These are phyloP conservation scores for Tubosaeta sp. DNA, from an alignment of 768 basidiomycete genomes.

Conservation along the genomic window DNA sequence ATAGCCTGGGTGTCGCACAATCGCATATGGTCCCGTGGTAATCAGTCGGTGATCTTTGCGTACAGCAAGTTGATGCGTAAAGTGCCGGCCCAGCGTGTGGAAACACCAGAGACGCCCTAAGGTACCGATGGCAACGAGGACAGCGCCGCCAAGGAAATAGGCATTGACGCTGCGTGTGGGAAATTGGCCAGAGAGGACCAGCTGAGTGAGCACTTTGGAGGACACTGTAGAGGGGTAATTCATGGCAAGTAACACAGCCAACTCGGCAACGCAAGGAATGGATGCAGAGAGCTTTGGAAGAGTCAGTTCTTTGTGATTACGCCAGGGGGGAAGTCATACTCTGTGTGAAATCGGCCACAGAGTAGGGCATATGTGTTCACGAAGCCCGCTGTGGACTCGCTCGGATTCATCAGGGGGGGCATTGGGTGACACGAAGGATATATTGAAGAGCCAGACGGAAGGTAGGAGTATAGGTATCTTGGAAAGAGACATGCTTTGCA, in stretches of 20 bases:
- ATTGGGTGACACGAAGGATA: constrained; percentile 21
- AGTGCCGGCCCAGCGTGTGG: constrained; percentile 29
- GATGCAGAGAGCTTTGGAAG: constrained; percentile 23
- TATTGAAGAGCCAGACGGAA: constrained; percentile 27
- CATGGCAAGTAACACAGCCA: constrained; percentile 17
- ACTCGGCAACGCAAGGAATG: constrained; percentile 28
- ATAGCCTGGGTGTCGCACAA: constrained; percentile 37
- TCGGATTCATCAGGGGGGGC: constrained; percentile 19
- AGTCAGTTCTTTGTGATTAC: constrained; percentile 1
- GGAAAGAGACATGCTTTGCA: constrained; percentile 15
- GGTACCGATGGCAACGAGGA: constrained; percentile 25
- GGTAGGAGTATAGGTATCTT: constrained; percentile 22
- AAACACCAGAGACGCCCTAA: constrained; percentile 36
- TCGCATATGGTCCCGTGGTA: constrained; percentile 32
- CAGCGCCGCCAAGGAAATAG: constrained; percentile 29
- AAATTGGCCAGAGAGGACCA: constrained; percentile 16
- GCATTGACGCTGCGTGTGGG: constrained; percentile 20
- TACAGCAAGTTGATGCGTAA: constrained; percentile 34
- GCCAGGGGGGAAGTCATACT: constrained; percentile 9
- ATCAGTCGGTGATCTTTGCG: constrained; percentile 29
- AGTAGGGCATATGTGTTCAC: constrained; percentile 21
- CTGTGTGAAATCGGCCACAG: constrained; percentile 20
- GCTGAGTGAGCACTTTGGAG: constrained; percentile 16
- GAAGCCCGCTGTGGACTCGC: constrained; percentile 14
- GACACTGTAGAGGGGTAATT: constrained; percentile 15